A percentile compares a stretch with the other conserved stretches of the same genome.
These are phyloP conservation scores for Pichia pseudocactophila DNA, from an alignment of 805 yeast genomes.

Conservation along the genomic window DNA sequence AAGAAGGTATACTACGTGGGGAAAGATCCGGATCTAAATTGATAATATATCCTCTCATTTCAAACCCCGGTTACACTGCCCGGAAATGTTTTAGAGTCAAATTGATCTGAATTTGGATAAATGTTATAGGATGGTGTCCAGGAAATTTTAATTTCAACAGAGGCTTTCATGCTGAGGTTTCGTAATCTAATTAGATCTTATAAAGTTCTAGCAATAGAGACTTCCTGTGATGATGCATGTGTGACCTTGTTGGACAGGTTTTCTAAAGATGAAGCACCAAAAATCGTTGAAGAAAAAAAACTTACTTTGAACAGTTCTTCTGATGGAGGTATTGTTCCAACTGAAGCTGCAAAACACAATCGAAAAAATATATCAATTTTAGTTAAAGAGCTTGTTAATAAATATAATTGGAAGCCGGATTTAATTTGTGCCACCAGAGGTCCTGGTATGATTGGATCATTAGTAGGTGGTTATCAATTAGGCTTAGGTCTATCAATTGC, in stretches of 20 bases:
- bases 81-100: too few relatives aligned
- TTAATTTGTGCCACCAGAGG: slow-evolving; percentile 87
- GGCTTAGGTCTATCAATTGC: slow-evolving; percentile 82
- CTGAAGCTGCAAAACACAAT: slow-evolving; percentile 76
- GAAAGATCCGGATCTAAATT: too few relatives aligned
- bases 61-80: neutral
- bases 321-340: slow-evolving; percentile 84
- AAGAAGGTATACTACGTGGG: too few relatives aligned
- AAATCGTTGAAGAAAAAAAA: slow-evolving; percentile 49
- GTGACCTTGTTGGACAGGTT: slow-evolving; percentile 63
- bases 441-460: slow-evolving; percentile 92
- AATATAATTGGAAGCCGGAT: slow-evolving; percentile 45
- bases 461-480: slow-evolving; percentile 71
- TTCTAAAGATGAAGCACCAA: slow-evolving; percentile 31
- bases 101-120: too few relatives aligned
- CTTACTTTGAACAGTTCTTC: slow-evolving; percentile 54
- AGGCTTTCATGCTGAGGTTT: neutral
- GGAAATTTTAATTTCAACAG: too few relatives aligned
- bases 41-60: too few relatives aligned
- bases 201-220: slow-evolving; percentile 76
- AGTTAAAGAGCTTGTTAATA: slow-evolving; percentile 36
- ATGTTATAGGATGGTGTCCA: too few relatives aligned
- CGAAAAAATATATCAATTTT: slow-evolving; percentile 46
- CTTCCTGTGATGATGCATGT: slow-evolving; percentile 94
- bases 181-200: slow-evolving; percentile 27